Evolutionary conservation across 2,329 filamentous ascomycete genomes (phyloP), one percentile per base, ranked within the genome.

Genomic region (Pseudodiploospora longispora): DNA sequence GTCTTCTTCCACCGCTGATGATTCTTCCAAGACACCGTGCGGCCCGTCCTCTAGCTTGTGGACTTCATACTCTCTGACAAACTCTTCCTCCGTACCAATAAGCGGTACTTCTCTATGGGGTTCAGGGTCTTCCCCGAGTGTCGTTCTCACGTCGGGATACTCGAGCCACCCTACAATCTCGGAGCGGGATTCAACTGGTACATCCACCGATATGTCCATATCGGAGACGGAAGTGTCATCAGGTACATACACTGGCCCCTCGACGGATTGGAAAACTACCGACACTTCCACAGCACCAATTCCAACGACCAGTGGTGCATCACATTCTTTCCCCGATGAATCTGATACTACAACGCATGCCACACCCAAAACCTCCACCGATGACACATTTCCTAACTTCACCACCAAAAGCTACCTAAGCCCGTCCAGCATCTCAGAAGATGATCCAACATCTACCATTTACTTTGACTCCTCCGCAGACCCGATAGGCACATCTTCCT

Each of bases 391-490:
- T 12, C n/a, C 28, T 2, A n/a, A 30, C 10, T 10, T 33, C 36
- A 10, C 31, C 32, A 10, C 30, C 28, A 40, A 10, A 12, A n/a
- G 28, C 32, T 34, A 30, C 29, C 6, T 29, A 10, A 34, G 12
- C 9, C 12, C 32, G 12, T 32, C 30, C 30, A 34, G 12, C 30
- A 41, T 10, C 30, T 19, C 37, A 4, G 30, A 10, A 3, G 19
- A 19, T 19, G 19, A 2, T 19, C 19, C 19, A 19, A 50, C 47
- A 8, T 50, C 49, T 10, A 49, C 51, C 3, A 34, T 48, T 30
- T 32, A 29, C 8, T 43, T 37, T 31, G 38, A 27, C 4, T 53
- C 52, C 30, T 45, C 47, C n/a, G 48, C 52, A 28, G 37, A 35
- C 32, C 46, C 42, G 9, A 36, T 42, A 10, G 33, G 9, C 6